Base-by-base conservation (phyloP, 2,329 filamentous ascomycete genomes). In the Paraconiothyrium sp. region DNA sequence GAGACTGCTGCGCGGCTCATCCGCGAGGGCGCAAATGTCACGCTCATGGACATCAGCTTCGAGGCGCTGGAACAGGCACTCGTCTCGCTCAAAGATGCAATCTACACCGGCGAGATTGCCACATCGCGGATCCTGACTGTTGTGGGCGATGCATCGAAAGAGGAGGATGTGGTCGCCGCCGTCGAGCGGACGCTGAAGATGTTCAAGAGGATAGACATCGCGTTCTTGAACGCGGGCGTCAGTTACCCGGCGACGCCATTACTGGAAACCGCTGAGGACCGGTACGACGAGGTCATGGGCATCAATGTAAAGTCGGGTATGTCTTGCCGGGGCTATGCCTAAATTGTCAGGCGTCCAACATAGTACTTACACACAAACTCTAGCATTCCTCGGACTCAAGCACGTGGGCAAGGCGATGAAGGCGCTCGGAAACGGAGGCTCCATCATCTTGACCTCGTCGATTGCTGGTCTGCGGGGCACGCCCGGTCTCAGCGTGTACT, bases 381-480 rank as follows among this genome's bases (percentile, higher is more conserved):
- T 30, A 75, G 75, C 77, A 9, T 79, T 79, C 60, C 69, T 80
- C n/a, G 73, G 74, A 43, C 65, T 80, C 39, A 80, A 79, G 57
- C 75, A 79, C 55, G 67, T 70, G 7, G 77, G 72, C 5, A 66
- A 67, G 6, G 73, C 72, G 4, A 79, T 80, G 75, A 69, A 68
- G 37, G 64, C 70, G 7, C 64, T 70, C 13, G 67, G 69, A 20
- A 70, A 67, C 27, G 75, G 76, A 46, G 78, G 78, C 6, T 80
- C 78, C 46, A 80, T 80, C 41, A 75, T 80, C 56, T 66, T 80
- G 37, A 74, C 77, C 11, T 80, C 78, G 7, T 79, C 77, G 2
- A 76, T 78, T 49, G 77, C 77, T 1, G 78, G 78, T 7, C 73
- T 80, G 9, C 77, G 75, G 32, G 78, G 72, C 20, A 77, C 74